A percentile compares a stretch with the other conserved stretches of the same genome.
Conservation (phyloP, 148 eudicot species). For the Oxyria digyna region DNA sequence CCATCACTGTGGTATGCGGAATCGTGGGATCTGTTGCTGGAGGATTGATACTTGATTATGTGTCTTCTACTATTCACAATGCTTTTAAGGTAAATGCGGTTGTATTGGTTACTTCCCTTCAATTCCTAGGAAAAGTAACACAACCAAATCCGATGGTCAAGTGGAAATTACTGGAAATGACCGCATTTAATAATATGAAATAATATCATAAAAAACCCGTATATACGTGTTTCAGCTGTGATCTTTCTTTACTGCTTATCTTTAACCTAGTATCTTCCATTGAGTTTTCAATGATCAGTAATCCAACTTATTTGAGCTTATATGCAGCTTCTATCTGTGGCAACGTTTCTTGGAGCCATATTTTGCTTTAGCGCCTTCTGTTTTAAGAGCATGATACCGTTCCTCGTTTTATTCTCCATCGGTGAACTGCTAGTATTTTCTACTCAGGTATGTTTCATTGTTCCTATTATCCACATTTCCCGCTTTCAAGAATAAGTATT, state of each 20-base stretch:
- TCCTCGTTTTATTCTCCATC: conserved; percentile 56
- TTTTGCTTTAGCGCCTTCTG: conserved; percentile 86
- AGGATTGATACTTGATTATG: conserved; percentile 62
- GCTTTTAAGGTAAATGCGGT: conserved; percentile 65
- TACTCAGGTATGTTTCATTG: conserved; percentile 56
- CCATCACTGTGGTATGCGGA: conserved; percentile 71
- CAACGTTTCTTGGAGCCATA: conserved; percentile 67
- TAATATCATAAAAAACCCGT: too few relatives aligned
- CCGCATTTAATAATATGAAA: background rate
- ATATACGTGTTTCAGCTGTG: too few relatives aligned
- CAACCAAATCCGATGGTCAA: background rate
- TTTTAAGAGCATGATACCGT: conserved; percentile 46
- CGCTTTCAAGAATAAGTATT: background rate
- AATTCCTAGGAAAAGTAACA: background rate
- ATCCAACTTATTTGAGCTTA: background rate
- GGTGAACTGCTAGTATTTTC: conserved; percentile 83
- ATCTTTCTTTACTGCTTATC: background rate
- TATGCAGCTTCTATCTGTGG: conserved; percentile 63
- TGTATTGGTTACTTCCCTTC: background rate
- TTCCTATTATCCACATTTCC: background rate
- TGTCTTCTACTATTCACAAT: conserved; percentile 63
- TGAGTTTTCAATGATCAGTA: background rate
- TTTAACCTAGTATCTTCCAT: background rate
- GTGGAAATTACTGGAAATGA: background rate
- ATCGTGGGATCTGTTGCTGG: conserved; percentile 74